Percentiles rank a stretch among this genome's conserved stretches.
These are phyloP conservation scores for Primulina eburnea DNA, from an alignment of 257 asterid species.

Conservation along the genomic window DNA sequence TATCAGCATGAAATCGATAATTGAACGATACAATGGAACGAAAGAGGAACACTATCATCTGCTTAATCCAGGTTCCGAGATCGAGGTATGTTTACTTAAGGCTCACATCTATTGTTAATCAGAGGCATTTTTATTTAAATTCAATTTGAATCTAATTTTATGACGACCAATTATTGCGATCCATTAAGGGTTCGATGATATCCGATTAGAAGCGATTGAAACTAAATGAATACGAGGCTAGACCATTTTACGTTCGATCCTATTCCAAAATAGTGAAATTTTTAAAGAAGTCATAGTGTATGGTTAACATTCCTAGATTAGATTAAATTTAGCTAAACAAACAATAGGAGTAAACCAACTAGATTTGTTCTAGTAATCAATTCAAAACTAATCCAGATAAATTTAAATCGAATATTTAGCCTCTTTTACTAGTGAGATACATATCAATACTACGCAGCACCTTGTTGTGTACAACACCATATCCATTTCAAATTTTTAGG, in stretches of 20 bases:
- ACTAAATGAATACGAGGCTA: neutral
- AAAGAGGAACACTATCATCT: conserved; percentile 21
- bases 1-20: conserved; percentile 23
- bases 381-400: neutral
- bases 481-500: too few relatives aligned
- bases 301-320: neutral
- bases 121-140: too few relatives aligned
- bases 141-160: too few relatives aligned
- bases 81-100: conserved; percentile 8
- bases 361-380: neutral
- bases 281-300: neutral
- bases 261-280: neutral
- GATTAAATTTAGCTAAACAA: neutral
- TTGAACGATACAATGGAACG: conserved; percentile 14
- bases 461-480: too few relatives aligned
- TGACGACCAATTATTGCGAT: neutral
- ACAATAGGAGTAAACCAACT: neutral
- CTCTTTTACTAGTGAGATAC: neutral
- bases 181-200: neutral
- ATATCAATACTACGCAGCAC: neutral
- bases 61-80: conserved; percentile 20
- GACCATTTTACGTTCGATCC: neutral
- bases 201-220: neutral
- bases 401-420: neutral
- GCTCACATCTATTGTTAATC: neutral